phyloP scores from a whole-genome alignment of 345 rosid genomes.

The Syzygium grande region DNA sequence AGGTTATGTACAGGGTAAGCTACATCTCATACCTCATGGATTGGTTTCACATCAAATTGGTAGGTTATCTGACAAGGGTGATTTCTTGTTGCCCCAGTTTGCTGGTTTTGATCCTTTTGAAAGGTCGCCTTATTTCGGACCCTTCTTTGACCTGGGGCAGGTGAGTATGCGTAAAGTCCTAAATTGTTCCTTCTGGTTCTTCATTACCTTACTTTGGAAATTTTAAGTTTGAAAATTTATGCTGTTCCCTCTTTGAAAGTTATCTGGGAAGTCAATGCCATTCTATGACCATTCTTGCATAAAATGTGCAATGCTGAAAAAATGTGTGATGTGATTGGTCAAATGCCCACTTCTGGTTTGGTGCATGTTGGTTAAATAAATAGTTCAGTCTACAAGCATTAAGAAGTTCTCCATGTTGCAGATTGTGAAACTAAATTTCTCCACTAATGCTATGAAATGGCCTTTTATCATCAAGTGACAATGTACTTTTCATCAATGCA shows the following conservation, averaged over 20 bases:
- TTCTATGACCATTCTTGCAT: not conserved
- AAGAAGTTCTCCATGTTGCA: not conserved
- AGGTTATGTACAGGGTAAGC: slow-evolving; percentile 87
- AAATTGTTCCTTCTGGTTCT: not conserved
- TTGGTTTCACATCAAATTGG: not conserved
- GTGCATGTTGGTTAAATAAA: not conserved
- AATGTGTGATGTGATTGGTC: not conserved
- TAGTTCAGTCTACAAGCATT: not conserved
- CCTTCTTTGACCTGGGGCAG: slow-evolving; percentile 87
- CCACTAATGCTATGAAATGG: not conserved
- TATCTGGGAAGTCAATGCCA: not conserved
- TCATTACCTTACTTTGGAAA: not conserved
- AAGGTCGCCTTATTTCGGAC: slow-evolving; percentile 91
- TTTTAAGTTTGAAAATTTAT: not conserved
- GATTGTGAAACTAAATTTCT: not conserved
- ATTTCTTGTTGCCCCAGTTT: slow-evolving; percentile 39
- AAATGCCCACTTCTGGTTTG: not conserved
- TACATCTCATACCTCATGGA: not conserved
- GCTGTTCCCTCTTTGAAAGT: not conserved
- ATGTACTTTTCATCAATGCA: not conserved
- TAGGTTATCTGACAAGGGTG: not conserved
- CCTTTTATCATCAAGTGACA: not conserved
- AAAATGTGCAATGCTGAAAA: not conserved
- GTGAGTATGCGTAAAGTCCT: slow-evolving; percentile 19
- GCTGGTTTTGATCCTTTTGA: slow-evolving; percentile 98